These are phyloP conservation scores for Exsudoporus frostii DNA, from an alignment of 768 basidiomycete genomes.

Conservation along the genomic window DNA sequence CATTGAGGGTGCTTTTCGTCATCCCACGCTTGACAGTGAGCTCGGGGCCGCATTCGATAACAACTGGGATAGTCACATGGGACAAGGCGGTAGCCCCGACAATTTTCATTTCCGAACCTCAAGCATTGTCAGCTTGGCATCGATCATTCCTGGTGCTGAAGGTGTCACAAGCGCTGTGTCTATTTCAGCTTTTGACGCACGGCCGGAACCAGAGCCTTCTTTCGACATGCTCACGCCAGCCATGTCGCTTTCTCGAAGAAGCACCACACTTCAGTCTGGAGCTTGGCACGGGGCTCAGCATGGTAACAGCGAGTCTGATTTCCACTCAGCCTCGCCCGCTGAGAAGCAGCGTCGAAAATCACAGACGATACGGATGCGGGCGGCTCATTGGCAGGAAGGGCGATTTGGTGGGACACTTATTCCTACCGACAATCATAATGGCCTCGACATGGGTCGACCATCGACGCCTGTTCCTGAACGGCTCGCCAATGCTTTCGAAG, in stretches of 20 bases:
- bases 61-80: conserved; percentile 12
- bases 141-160: conserved; percentile 30
- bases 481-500: conserved; percentile 43
- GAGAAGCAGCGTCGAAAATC: conserved; percentile 38
- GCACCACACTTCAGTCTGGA: conserved; percentile 2
- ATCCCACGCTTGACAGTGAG: conserved; percentile 52
- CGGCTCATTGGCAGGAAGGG: conserved; percentile 56
- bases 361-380: conserved; percentile 55
- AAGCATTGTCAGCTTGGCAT: conserved; percentile 55
- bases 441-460: conserved; percentile 21
- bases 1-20: conserved; percentile 11
- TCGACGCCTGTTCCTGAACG: conserved; percentile 38
- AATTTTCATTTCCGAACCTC: conserved; percentile 49
- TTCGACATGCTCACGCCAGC: conserved; percentile 1
- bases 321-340: conserved; percentile 14
- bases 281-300: conserved; percentile 11
- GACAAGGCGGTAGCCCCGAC: conserved; percentile 23
- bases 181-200: background rate
- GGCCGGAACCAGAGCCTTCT: background rate
- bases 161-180: background rate
- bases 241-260: conserved; percentile 5
- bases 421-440: conserved; percentile 10
- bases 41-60: conserved; percentile 49
- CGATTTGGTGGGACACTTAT: conserved; percentile 43
- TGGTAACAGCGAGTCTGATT: conserved; percentile 26